A percentile compares a stretch with the other conserved stretches of the same genome.
These are phyloP conservation scores for Exophiala mesophila DNA, from an alignment of 2,329 filamentous ascomycete species.

Conservation along the genomic window DNA sequence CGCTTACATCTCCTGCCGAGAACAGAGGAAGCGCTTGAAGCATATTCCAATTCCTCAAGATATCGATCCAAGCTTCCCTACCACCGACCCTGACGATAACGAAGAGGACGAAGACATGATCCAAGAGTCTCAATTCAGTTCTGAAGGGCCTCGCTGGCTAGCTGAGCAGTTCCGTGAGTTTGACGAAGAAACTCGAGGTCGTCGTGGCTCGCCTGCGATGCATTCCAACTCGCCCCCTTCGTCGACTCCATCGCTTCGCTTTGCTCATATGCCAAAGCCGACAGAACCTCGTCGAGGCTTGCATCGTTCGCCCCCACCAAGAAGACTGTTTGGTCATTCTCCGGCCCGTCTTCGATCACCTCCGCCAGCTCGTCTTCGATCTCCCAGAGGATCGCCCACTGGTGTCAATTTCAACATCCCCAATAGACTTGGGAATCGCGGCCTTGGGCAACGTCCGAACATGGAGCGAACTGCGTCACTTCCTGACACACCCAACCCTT, in stretches of 20 bases:
- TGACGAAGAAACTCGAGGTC: constrained; percentile 47
- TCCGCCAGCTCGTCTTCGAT: constrained; percentile 50
- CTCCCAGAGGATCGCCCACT: constrained; percentile 43
- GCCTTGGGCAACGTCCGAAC: constrained; percentile 56
- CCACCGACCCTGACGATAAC: constrained; percentile 84
- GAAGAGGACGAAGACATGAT: constrained; percentile 63
- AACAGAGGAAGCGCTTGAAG: constrained; percentile 75
- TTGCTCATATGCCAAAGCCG: constrained; percentile 36
- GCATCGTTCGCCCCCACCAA: constrained; percentile 20
- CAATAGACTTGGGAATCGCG: constrained; percentile 48
- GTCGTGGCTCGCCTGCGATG: constrained; percentile 40
- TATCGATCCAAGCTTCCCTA: constrained; percentile 94
- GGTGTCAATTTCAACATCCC: constrained; percentile 30
- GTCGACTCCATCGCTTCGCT: constrained; percentile 58
- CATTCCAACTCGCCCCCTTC: constrained; percentile 54
- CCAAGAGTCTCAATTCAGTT: constrained; percentile 43
- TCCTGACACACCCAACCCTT: constrained; percentile 70
- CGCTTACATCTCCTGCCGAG: constrained; percentile 80
- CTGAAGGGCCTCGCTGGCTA: constrained; percentile 62
- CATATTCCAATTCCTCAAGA: constrained; percentile 85
- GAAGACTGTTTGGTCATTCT: constrained; percentile 60
- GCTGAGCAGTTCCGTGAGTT: constrained; percentile 67
- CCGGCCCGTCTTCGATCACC: constrained; percentile 67
- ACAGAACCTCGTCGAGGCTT: constrained; percentile 13
- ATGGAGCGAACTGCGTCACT: constrained; percentile 79